phyloP scores from a whole-genome alignment of 2,329 filamentous ascomycete species.

The Teratosphaeria viscida region DNA sequence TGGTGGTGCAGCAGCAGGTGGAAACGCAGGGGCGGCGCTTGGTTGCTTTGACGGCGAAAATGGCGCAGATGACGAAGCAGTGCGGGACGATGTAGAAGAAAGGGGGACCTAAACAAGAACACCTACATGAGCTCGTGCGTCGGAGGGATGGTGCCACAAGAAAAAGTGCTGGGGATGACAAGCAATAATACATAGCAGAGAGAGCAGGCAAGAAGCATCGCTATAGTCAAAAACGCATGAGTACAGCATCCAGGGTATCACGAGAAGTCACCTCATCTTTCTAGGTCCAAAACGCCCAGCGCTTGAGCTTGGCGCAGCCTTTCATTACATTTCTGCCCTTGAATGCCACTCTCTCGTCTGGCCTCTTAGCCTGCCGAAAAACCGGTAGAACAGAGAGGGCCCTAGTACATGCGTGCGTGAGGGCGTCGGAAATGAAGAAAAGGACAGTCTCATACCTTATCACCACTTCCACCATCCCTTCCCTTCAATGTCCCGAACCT shows the following conservation, averaged over 20 bases:
- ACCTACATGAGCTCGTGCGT: background rate
- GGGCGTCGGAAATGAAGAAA: background rate
- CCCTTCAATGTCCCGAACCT: slow-evolving; percentile 50
- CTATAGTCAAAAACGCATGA: background rate
- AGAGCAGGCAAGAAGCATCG: background rate
- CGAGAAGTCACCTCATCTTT: background rate
- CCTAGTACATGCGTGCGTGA: background rate
- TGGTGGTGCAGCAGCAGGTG: background rate
- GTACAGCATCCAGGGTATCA: background rate
- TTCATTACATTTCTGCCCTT: background rate
- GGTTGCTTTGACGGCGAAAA: background rate
- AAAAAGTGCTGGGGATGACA: background rate
- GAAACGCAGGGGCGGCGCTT: background rate
- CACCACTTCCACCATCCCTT: slow-evolving; percentile 47
- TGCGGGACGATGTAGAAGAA: background rate
- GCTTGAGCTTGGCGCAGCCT: background rate
- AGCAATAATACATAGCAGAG: background rate
- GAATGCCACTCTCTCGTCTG: background rate
- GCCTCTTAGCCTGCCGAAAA: background rate
- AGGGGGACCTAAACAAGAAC: background rate
- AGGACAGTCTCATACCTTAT: slow-evolving; percentile 64
- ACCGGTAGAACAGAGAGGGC: background rate
- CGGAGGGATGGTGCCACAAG: background rate
- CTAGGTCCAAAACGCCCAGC: background rate
- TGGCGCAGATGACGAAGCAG: background rate